These are phyloP conservation scores for Skeletonema menzelii DNA, from an alignment of 108 stramenopile species.

Conservation along the genomic window DNA sequence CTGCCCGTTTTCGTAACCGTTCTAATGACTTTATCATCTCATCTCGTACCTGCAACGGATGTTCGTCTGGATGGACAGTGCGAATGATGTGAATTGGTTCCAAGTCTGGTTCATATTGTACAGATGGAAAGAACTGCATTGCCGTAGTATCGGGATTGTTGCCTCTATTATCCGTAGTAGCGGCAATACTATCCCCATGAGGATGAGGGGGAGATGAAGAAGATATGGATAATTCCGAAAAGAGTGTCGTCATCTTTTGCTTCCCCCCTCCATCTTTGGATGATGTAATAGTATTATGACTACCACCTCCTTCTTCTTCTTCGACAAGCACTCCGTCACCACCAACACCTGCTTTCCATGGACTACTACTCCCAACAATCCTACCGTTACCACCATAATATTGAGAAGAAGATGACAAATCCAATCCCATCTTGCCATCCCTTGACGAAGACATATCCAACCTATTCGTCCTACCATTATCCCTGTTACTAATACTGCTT, in stretches of 20 bases:
- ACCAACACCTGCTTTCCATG: neutral
- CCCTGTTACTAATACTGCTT: neutral
- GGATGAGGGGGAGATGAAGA: neutral
- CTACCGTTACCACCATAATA: constrained; percentile 3
- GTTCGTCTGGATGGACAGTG: constrained; percentile 46
- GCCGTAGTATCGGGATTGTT: neutral
- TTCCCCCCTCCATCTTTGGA: neutral
- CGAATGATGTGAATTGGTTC: constrained; percentile 46
- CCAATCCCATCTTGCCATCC: constrained; percentile 24
- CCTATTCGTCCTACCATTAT: neutral
- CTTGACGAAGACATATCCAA: neutral
- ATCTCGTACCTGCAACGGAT: constrained; percentile 44
- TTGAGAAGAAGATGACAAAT: constrained; percentile 33
- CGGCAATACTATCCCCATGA: neutral
- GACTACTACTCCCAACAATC: neutral
- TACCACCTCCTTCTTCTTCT: no score
- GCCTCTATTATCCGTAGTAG: neutral
- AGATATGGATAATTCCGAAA: constrained; percentile 16
- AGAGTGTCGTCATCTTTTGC: neutral
- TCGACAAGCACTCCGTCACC: neutral
- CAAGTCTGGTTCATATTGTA: constrained; percentile 22
- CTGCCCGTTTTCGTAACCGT: constrained; percentile 19
- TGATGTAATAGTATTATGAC: neutral
- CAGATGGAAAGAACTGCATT: neutral
- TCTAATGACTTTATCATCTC: constrained; percentile 30